Evolutionary conservation across 225 moss, liverwort and hornwort genomes (phyloP).

Genomic region (Bryoerythrophyllum caledonicum): DNA sequence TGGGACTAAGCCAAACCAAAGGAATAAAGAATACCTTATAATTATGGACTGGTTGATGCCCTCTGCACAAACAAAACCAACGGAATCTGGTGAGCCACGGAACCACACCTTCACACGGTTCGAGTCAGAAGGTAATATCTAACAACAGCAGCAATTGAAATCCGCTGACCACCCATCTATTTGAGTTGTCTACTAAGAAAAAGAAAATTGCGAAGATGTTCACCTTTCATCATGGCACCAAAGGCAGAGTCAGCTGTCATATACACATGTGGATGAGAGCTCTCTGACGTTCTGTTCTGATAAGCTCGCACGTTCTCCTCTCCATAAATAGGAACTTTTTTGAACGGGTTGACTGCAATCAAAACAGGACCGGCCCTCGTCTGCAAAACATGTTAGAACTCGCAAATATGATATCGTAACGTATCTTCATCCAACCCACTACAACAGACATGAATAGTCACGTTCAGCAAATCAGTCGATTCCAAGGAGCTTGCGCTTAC

Average conservation of each 20-base stretch:
- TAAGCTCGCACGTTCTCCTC: conserved; percentile 72
- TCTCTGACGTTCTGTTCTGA: conserved; percentile 62
- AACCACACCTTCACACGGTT: conserved; percentile 2
- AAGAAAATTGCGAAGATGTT: neutral
- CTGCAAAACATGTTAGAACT: conserved; percentile 42
- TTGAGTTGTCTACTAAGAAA: neutral
- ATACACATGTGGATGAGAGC: conserved; percentile 88
- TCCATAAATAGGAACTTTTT: conserved; percentile 87
- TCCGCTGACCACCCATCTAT: neutral
- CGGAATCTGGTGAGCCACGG: conserved; percentile 7
- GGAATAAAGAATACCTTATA: conserved; percentile 66
- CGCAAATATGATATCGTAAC: neutral
- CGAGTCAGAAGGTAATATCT: neutral
- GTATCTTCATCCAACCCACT: neutral
- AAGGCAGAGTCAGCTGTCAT: conserved; percentile 90
- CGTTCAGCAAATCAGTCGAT: conserved; percentile 8
- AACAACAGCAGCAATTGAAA: conserved; percentile 7
- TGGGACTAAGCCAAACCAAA: neutral
- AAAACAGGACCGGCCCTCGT: conserved; percentile 97
- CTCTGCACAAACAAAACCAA: conserved; percentile 54
- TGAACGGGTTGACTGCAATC: conserved; percentile 97
- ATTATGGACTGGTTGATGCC: conserved; percentile 96
- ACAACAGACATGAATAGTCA: neutral
- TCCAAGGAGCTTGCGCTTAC: conserved; percentile 49
- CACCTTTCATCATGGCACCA: conserved; percentile 90